Evolutionary conservation across 768 basidiomycete species (phyloP), one percentile per base, ranked within the genome.

Genomic region (Hygrophorus russula): DNA sequence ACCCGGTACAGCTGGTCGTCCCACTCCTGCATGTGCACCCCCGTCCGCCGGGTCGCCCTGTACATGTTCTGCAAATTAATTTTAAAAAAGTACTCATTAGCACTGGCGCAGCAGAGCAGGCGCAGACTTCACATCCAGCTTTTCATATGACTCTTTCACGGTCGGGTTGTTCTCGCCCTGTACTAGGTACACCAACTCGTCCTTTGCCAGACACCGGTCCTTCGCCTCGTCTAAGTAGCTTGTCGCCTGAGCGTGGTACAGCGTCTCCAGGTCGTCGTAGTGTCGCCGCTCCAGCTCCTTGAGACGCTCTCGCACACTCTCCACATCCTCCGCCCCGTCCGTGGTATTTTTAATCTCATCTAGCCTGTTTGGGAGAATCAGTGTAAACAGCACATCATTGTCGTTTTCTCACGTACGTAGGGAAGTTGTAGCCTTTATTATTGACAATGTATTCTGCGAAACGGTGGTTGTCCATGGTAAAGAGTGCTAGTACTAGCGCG

Each of bases 171-270:
- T 56, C 48, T 56, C 52, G 8, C 48, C 52, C 5, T 47, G 46
- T 4, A 41, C 33, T 5, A 54, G 50, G 38, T 51, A 49, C 30
- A 49, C 49, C 9, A 49, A 37, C 20, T 63, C 61, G 17, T 66
- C 62, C 38, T 56, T 57, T 17, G 64, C 54, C 8, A 49, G 39
- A 39, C 64, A 64, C n/a, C 53, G 53, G 27, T 68, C 62, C 30
- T 51, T 31, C 7, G 55, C 54, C 15, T 68, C 67, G 18, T 64
- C 52, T 6, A 53, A 41, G 36, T 67, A 68, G 27, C 66, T 62
- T 32, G 59, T 52, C 7, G 61, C 59, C 11, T 67, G 63, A 29
- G 57, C 49, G 8, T 52, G 49, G 41, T 68, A 68, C 9, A 70
- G 46, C n/a, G 56, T 52, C 20, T 65, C 53, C 5, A 71, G 53